These are phyloP conservation scores for Sideroxylon spinosum DNA, from an alignment of 179 eudicot species.

Conservation along the genomic window DNA sequence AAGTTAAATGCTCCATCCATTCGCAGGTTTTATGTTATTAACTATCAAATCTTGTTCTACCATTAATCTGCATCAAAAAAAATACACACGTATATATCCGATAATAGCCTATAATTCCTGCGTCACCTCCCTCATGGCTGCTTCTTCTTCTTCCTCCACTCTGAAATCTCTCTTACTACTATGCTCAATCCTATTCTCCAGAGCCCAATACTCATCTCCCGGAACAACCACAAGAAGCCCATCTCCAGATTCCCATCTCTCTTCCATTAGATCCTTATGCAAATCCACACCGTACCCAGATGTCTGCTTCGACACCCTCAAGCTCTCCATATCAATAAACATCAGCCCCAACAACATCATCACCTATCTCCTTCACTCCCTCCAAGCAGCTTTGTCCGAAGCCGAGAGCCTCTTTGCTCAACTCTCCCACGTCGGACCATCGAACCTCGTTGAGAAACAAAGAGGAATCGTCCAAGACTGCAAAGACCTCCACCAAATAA, in stretches of 20 bases:
- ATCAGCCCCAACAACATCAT: constrained; percentile 41
- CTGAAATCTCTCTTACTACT: constrained; percentile 13
- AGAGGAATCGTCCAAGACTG: constrained; percentile 75
- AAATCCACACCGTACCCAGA: constrained; percentile 68
- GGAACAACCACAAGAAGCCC: too few relatives aligned
- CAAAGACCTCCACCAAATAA: constrained; percentile 66
- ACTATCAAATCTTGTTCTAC: too few relatives aligned
- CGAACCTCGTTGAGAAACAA: constrained; percentile 44
- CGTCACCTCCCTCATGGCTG: neutral
- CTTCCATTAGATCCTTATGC: constrained; percentile 43
- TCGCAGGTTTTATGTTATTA: too few relatives aligned
- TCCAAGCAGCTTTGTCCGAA: constrained; percentile 52
- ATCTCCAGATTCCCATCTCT: constrained; percentile 21
- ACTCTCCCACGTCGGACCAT: constrained; percentile 24
- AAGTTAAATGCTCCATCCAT: too few relatives aligned
- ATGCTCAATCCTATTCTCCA: constrained; percentile 15
- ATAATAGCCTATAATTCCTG: neutral
- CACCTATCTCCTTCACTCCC: constrained; percentile 43
- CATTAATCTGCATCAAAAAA: too few relatives aligned
- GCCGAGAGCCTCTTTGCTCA: constrained; percentile 43
- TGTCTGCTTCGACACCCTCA: constrained; percentile 45
- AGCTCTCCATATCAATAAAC: constrained; percentile 51
- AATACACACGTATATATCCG: too few relatives aligned
- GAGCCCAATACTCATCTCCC: constrained; percentile 8
- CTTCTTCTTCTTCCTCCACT: constrained; percentile 15